These are phyloP conservation scores for Nitzschia sp. DNA, from an alignment of 108 stramenopile species.

Conservation along the genomic window DNA sequence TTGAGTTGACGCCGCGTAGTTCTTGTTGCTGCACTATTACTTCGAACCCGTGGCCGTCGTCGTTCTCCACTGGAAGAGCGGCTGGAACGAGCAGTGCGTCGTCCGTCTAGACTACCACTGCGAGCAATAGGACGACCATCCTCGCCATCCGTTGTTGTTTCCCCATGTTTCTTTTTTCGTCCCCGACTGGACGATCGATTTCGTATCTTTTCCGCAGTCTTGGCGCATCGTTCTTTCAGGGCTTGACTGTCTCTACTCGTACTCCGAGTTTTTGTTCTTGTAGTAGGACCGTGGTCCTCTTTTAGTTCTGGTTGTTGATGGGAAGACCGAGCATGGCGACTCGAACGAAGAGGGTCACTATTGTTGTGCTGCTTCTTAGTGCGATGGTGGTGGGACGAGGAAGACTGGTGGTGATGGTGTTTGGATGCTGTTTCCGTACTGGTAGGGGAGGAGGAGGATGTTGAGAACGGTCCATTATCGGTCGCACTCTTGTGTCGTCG, in stretches of 20 bases:
- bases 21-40: not conserved
- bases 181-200: conserved; percentile 6
- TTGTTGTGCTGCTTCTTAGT: too few relatives aligned
- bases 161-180: not conserved
- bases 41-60: not conserved
- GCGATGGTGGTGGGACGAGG: too few relatives aligned
- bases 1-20: conserved; percentile 1
- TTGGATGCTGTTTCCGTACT: not conserved
- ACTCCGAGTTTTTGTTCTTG: too few relatives aligned
- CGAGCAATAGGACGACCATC: not conserved
- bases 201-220: not conserved
- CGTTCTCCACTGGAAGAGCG: not conserved
- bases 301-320: too few relatives aligned
- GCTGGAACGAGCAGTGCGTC: too few relatives aligned
- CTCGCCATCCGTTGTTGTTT: not conserved
- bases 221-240: not conserved
- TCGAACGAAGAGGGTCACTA: too few relatives aligned
- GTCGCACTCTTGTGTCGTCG: too few relatives aligned
- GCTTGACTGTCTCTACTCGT: not conserved
- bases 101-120: not conserved
- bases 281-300: too few relatives aligned
- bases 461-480: too few relatives aligned
- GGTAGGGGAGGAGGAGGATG: too few relatives aligned
- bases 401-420: not conserved
- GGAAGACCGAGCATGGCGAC: too few relatives aligned